phyloP scores from a whole-genome alignment of 768 basidiomycete genomes.

The Phylloporus sp. region DNA sequence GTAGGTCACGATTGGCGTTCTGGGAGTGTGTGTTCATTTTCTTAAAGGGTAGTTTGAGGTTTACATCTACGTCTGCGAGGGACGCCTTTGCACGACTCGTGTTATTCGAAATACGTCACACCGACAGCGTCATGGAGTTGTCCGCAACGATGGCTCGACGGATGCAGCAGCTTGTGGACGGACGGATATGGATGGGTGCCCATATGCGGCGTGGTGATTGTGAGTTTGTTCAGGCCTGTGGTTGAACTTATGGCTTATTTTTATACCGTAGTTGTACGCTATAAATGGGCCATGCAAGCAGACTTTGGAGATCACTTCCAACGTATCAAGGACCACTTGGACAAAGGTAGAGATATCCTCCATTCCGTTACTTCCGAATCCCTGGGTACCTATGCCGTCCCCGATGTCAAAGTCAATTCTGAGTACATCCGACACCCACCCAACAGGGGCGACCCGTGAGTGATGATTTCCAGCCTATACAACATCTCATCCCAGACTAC shows the following conservation, averaged over 20 bases:
- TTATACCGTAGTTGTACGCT: conserved; percentile 23
- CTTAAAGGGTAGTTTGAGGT: conserved; percentile 31
- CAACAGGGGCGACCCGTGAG: conserved; percentile 21
- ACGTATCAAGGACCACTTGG: conserved; percentile 30
- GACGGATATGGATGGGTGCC: conserved; percentile 39
- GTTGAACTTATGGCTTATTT: not conserved
- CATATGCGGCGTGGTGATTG: conserved; percentile 45
- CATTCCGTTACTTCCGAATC: conserved; percentile 14
- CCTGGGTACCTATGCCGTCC: conserved; percentile 20
- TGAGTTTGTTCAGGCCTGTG: conserved; percentile 15
- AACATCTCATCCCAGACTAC: conserved; percentile 5
- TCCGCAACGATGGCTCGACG: conserved; percentile 29
- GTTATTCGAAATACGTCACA: conserved; percentile 29
- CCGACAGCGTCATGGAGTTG: conserved; percentile 26
- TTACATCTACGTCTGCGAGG: conserved; percentile 29
- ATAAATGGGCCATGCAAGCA: conserved; percentile 35
- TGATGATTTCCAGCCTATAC: not conserved
- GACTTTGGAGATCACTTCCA: conserved; percentile 34
- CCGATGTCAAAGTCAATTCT: conserved; percentile 16
- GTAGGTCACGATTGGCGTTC: conserved; percentile 17
- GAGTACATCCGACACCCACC: conserved; percentile 18
- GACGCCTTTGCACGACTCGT: conserved; percentile 33
- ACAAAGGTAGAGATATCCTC: conserved; percentile 19
- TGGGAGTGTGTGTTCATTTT: conserved; percentile 6
- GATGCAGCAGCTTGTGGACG: conserved; percentile 29